Percentiles rank a stretch among this genome's conserved stretches.
Evolutionary conservation across 768 basidiomycete species (phyloP).

Genomic region (Mycena vitilis): DNA sequence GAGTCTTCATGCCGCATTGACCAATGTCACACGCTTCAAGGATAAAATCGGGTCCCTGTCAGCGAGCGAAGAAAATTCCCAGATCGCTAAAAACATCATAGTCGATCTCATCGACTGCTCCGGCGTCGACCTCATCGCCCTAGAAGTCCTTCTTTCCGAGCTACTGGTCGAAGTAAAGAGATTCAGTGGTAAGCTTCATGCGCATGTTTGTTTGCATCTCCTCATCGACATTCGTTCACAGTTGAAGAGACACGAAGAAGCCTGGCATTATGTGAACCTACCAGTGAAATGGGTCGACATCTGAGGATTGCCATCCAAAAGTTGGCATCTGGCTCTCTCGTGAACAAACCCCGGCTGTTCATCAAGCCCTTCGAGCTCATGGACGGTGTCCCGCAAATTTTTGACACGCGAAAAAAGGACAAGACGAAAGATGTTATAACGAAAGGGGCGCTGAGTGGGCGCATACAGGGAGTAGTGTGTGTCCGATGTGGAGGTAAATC

Average conservation of each 20-base stretch:
- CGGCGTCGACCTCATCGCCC: constrained; percentile 67
- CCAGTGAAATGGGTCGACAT: constrained; percentile 54
- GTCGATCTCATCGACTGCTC: constrained; percentile 73
- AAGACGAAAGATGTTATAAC: constrained; percentile 73
- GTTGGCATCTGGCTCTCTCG: constrained; percentile 59
- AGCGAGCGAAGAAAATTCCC: constrained; percentile 70
- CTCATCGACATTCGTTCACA: constrained; percentile 41
- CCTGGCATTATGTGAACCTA: constrained; percentile 71
- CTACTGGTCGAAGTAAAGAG: constrained; percentile 46
- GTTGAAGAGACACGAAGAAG: constrained; percentile 63
- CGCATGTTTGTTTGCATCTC: constrained; percentile 18
- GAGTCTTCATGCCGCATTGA: constrained; percentile 61
- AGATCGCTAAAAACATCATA: constrained; percentile 72
- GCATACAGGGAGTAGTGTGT: constrained; percentile 57
- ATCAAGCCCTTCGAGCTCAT: constrained; percentile 79
- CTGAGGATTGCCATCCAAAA: constrained; percentile 58
- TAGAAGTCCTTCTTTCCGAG: constrained; percentile 61
- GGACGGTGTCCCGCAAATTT: constrained; percentile 64
- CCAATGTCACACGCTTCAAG: constrained; percentile 70
- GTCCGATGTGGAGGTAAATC: constrained; percentile 74
- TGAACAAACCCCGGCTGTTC: constrained; percentile 77
- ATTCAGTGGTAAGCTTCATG: constrained; percentile 47
- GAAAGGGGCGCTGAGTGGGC: constrained; percentile 63
- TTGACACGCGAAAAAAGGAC: constrained; percentile 51
- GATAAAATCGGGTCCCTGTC: constrained; percentile 62